These are phyloP conservation scores for Solanum neorickii DNA, from an alignment of 257 asterid species.

Conservation along the genomic window DNA sequence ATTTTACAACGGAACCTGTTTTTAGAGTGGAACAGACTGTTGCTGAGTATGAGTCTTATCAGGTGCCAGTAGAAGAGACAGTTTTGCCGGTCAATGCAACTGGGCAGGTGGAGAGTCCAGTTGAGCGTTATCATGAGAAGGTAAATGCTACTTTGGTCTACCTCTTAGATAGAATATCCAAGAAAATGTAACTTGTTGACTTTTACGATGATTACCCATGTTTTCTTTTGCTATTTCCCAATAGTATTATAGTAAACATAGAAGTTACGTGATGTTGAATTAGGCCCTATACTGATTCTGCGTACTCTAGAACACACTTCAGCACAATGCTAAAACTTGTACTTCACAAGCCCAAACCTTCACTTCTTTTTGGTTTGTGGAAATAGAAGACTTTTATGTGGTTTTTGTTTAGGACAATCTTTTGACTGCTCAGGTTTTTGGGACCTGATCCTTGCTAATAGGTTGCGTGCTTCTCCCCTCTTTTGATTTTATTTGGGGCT, in stretches of 20 bases:
- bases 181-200: not conserved
- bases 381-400: not conserved
- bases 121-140: not conserved
- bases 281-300: not conserved
- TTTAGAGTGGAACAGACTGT: slow-evolving; percentile 40
- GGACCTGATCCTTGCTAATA: not conserved
- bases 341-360: not conserved
- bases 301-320: not conserved
- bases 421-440: not conserved
- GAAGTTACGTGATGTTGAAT: not conserved
- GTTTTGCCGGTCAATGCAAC: slow-evolving; percentile 16
- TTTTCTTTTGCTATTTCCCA: not conserved
- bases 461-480: not conserved
- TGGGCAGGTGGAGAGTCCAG: slow-evolving; percentile 16
- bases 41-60: slow-evolving; percentile 45
- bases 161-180: not conserved
- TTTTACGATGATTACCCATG: not conserved
- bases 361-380: not conserved
- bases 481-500: not conserved
- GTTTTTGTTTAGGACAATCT: not conserved
- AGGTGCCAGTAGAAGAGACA: slow-evolving; percentile 33
- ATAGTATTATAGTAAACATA: not conserved
- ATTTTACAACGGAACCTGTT: slow-evolving; percentile 35
- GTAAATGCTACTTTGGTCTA: not conserved
- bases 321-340: not conserved